Evolutionary conservation across 192 early-diverging fungal species (phyloP), one percentile per base, ranked within the genome.

Genomic region (Backusella westeae): DNA sequence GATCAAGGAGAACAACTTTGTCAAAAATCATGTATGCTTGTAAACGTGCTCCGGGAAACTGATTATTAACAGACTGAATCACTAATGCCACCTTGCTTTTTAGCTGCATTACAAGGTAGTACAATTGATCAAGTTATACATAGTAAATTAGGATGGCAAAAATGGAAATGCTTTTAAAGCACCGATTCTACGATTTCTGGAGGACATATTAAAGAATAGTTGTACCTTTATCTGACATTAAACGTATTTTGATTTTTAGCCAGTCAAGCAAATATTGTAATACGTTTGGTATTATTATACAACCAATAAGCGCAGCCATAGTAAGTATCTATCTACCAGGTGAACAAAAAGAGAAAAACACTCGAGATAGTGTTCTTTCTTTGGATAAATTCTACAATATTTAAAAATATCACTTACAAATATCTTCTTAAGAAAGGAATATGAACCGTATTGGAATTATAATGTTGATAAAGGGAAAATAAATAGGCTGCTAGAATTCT

Each of bases 101-200:
- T 63, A 63, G 23, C 9, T 29, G 56, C 56, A 63, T 63, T 14
- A 10, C 21, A 26, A 29, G 56, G 56, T 63, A 29, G 23, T 63
- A 63, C 56, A 63, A 63, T 63, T 63, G 56, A 63, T 63, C 56
- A 63, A 63, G 56, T 63, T 63, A 63, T 63, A 63, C 56, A 63
- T 63, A 29, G 56, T 63, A 63, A 63, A 63, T 63, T 63, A 23
- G 12, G 26, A 4, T 63, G 10, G 23, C 26, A 26, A 63, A 63
- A 63, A 26, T 63, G 56, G 56, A 26, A 63, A 63, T 63, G 9
- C 4, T 26, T 63, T 63, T 63, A 12, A 29, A 63, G 21, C 26
- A 63, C 56, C 56, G 56, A 63, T 29, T 63, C 56, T 63, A 12
- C 23, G 56, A 29, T 63, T 63, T 63, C 56, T 63, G 56, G 21